These are phyloP conservation scores for Picochlorum sp. DNA, from an alignment of 139 green algal species.

Conservation along the genomic window DNA sequence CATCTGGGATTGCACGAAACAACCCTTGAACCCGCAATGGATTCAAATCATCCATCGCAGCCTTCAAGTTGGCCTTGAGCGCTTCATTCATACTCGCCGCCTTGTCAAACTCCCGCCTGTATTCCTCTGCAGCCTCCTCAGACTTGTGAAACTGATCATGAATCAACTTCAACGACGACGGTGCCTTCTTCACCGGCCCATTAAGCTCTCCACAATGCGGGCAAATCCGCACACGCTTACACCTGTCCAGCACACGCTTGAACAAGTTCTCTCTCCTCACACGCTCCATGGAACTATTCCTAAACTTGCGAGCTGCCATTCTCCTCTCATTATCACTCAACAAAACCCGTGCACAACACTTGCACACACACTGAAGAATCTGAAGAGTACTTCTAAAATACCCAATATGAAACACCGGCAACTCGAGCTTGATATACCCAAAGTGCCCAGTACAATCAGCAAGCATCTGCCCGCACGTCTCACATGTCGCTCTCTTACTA, in stretches of 20 bases:
- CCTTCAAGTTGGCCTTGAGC: constrained; percentile 38
- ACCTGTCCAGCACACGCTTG: constrained; percentile 73
- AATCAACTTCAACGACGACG: constrained; percentile 67
- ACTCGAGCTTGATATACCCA: constrained; percentile 91
- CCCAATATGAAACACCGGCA: constrained; percentile 98
- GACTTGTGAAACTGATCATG: constrained; percentile 88
- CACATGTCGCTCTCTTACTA: constrained; percentile 73
- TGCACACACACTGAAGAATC: constrained; percentile 97
- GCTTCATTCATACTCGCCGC: constrained; percentile 55
- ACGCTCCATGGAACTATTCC: constrained; percentile 67
- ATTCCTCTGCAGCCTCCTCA: constrained; percentile 11
- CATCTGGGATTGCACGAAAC: constrained; percentile 68
- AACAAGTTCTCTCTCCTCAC: constrained; percentile 59
- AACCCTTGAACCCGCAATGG: constrained; percentile 73
- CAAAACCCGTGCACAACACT: constrained; percentile 85
- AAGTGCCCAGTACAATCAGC: constrained; percentile 94
- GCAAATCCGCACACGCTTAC: constrained; percentile 78
- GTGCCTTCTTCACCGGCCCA: constrained; percentile 78
- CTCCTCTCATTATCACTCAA: constrained; percentile 64
- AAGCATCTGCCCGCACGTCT: constrained; percentile 87
- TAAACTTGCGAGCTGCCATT: constrained; percentile 49
- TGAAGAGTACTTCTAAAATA: constrained; percentile 88
- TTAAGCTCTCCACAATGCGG: constrained; percentile 68
- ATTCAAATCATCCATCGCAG: constrained; percentile 85
- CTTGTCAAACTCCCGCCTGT: constrained; percentile 46